Evolutionary conservation across 768 basidiomycete genomes (phyloP).

Genomic region (Mrakia blollopis): DNA sequence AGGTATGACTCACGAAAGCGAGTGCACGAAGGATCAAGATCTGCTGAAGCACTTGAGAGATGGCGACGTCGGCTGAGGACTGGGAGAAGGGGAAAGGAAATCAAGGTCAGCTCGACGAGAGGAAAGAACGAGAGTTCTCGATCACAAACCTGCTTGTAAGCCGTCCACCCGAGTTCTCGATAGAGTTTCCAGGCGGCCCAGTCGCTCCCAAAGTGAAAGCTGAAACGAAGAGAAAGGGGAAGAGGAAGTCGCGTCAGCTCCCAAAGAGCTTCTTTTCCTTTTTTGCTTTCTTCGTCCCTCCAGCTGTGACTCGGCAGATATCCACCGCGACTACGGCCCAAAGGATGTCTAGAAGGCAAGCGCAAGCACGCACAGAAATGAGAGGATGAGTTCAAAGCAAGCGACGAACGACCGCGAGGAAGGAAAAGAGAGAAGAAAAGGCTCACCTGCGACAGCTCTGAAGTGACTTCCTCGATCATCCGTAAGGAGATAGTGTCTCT

Average conservation of each 20-base stretch:
- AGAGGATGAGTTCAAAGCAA: too few relatives aligned
- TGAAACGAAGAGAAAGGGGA: not conserved
- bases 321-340: not conserved
- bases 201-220: not conserved
- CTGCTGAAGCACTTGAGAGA: not conserved
- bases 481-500: not conserved
- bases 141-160: not conserved
- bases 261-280: not conserved
- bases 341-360: not conserved
- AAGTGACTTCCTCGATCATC: not conserved
- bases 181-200: not conserved
- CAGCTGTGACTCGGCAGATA: not conserved
- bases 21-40: not conserved
- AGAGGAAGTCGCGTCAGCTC: not conserved
- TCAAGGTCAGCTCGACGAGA: too few relatives aligned
- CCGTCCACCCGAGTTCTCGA: not conserved
- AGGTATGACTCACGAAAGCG: not conserved
- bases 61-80: not conserved
- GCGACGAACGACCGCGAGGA: too few relatives aligned
- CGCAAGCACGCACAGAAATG: too few relatives aligned
- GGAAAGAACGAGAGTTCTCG: too few relatives aligned
- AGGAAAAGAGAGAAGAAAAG: too few relatives aligned
- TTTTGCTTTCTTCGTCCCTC: too few relatives aligned
- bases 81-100: not conserved
- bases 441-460: not conserved